Evolutionary conservation across 345 rosid genomes (phyloP), one percentile per base, ranked within the genome.

Genomic region (Ailanthus altissimus): DNA sequence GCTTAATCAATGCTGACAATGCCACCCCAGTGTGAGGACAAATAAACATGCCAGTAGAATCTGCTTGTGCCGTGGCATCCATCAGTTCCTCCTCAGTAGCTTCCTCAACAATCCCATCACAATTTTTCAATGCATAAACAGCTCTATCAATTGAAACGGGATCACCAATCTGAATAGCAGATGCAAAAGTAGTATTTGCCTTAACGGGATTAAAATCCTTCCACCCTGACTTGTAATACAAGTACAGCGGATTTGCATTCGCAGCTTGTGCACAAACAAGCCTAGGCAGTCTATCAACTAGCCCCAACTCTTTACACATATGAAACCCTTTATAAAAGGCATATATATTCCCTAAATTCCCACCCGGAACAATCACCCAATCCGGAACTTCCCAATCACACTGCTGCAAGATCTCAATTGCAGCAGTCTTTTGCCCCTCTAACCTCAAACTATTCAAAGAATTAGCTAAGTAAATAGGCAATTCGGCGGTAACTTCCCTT

Each of bases 21-120:
- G 88, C 90, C 77, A 85, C 90, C 26, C 90, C 87, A 6, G 90
- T 88, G 69, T 88, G 89, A 20, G 90, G 89, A 25, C 90, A 88
- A 15, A 84, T 77, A 76, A 88, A 88, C 89, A 88, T 88, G 58
- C 90, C 90, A 0, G 90, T 82, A 38, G 90, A 88, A 80, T 88
- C 89, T 0, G 86, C 90, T 62, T 80, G 82, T 0, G 87, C 90
- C 83, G 70, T 84, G 64, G 87, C 89, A 77, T 88, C 90, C 90
- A 87, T 88, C 77, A 87, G 61, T 64, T 87, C 88, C 79, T 87
- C 88, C 70, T 83, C 87, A 0, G 84, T 80, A 6, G 87, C 89
- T 53, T 88, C 90, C 84, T 88, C 86, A 0, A 88, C 90, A 6
- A 87, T 87, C 71, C 87, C 90, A 74, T 87, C 78, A 3, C 83